phyloP scores from a whole-genome alignment of 768 basidiomycete genomes.

The Lactarius quietus region DNA sequence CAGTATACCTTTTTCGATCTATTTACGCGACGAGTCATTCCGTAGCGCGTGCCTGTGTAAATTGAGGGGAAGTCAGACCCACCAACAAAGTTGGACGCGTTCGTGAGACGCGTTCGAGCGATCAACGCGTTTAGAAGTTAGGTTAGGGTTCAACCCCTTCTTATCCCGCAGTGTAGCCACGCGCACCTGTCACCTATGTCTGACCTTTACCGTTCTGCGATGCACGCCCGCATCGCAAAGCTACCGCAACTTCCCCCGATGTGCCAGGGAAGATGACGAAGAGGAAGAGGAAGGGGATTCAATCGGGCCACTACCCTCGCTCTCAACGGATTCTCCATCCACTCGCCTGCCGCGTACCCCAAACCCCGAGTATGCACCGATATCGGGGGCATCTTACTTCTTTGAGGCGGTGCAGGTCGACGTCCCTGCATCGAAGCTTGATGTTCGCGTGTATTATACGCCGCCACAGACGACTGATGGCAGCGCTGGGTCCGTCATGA shows the following conservation, averaged over 20 bases:
- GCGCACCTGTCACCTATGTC: constrained; percentile 46
- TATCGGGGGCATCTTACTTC: constrained; percentile 78
- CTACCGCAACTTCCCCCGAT: constrained; percentile 49
- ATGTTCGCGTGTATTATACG: constrained; percentile 82
- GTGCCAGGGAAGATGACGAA: constrained; percentile 44
- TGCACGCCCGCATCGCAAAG: constrained; percentile 70
- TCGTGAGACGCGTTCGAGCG: background rate
- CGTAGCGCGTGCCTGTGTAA: background rate
- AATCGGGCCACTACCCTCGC: constrained; percentile 57
- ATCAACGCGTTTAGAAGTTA: background rate
- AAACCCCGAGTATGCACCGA: constrained; percentile 66
- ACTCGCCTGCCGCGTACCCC: constrained; percentile 42
- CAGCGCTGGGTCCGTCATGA: constrained; percentile 58
- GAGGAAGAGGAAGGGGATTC: constrained; percentile 54
- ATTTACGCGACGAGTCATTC: constrained; percentile 46
- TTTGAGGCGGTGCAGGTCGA: constrained; percentile 73
- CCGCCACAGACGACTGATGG: constrained; percentile 52
- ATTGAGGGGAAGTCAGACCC: background rate
- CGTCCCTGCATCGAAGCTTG: constrained; percentile 57
- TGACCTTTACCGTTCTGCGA: constrained; percentile 69
- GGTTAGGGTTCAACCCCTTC: background rate
- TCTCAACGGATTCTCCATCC: constrained; percentile 62
- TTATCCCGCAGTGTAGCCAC: background rate
- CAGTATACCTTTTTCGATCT: constrained; percentile 58
- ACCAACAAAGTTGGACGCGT: background rate